Evolutionary conservation across 495 filamentous ascomycete genomes (phyloP), one percentile per base, ranked within the genome.

Genomic region (Neurospora intermedia): DNA sequence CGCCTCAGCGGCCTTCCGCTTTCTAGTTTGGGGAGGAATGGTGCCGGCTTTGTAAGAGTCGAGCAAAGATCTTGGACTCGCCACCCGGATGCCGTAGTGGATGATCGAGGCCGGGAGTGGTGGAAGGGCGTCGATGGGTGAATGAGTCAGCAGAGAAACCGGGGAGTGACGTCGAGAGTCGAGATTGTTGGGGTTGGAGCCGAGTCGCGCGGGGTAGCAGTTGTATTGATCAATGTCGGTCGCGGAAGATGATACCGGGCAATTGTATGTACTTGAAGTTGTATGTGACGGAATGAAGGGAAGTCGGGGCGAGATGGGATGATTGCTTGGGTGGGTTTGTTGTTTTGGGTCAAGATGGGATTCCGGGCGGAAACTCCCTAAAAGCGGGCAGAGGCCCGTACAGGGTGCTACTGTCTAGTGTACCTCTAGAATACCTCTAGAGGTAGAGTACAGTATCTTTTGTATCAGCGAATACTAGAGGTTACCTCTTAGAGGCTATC

Each of bases 1-100:
- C 88, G 88, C 89, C 88, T 94, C 91, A 85, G 88, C 88, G 88
- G 93, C 93, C 88, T 96, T 97, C 83, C 94, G 90, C 87, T 98
- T 98, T 81, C 90, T 91, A 81, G 90, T 92, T 75, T 78, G 81
- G 78, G 87, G 86, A 84, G 87, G 85, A 88, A 88, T 88, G 75
- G 81, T 88, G 86, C 81, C 86, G 84, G 80, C 78, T 76, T 76
- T 43, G 69, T 45, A 35, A 18, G 16, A 66, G 69, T 69, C 46
- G 46, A 69, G 31, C 43, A 75, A 42, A 74, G 46, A 35, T 69
- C 3, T 48, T 74, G 31, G 40, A 27, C 43, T 40, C 73, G 74
- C 71, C 66, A 74, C 73, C 74, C 62, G 40, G 72, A 59, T 66
- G 16, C n/a, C 54, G 54, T 66, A 9, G 54, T 35, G 54, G 54